These are phyloP conservation scores for Emydomyces testavorans DNA, from an alignment of 2,329 filamentous ascomycete genomes.

Conservation along the genomic window DNA sequence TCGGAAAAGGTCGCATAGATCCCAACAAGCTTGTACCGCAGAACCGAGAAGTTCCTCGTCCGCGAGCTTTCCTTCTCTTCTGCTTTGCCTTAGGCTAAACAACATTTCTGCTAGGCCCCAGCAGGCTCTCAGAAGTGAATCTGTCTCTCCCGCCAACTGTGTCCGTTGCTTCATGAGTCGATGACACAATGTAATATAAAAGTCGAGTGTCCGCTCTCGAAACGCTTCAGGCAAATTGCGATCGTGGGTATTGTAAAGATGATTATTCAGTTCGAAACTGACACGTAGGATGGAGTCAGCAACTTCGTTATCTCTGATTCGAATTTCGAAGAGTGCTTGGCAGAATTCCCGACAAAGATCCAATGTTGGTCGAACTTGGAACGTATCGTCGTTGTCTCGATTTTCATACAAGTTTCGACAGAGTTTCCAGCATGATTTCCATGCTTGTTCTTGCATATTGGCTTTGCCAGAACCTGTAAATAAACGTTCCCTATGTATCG, in stretches of 20 bases:
- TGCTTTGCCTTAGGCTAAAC: constrained; percentile 76
- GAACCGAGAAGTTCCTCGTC: constrained; percentile 79
- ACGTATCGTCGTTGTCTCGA: constrained; percentile 57
- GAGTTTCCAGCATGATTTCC: constrained; percentile 87
- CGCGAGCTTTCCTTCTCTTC: constrained; percentile 56
- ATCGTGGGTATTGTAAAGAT: constrained; percentile 87
- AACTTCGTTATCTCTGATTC: constrained; percentile 63
- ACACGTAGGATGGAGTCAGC: constrained; percentile 80
- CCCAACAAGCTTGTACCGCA: constrained; percentile 88
- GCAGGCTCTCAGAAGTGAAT: constrained; percentile 71
- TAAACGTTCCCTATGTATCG: constrained; percentile 66
- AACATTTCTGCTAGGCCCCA: constrained; percentile 90
- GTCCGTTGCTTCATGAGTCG: constrained; percentile 89
- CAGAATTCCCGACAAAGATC: constrained; percentile 88
- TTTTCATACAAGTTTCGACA: constrained; percentile 83
- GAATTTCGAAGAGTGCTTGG: constrained; percentile 77
- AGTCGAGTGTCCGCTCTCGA: constrained; percentile 78
- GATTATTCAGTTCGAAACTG: constrained; percentile 90
- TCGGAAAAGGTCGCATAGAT: constrained; percentile 83
- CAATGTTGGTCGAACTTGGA: constrained; percentile 60
- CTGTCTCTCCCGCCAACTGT: constrained; percentile 66
- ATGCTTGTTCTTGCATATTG: constrained; percentile 73
- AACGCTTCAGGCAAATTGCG: constrained; percentile 74
- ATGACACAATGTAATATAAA: constrained; percentile 88
- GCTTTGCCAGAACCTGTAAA: constrained; percentile 64